Base-by-base conservation (phyloP, 2,329 filamentous ascomycete genomes). In the Chalaropsis thielavioides region DNA sequence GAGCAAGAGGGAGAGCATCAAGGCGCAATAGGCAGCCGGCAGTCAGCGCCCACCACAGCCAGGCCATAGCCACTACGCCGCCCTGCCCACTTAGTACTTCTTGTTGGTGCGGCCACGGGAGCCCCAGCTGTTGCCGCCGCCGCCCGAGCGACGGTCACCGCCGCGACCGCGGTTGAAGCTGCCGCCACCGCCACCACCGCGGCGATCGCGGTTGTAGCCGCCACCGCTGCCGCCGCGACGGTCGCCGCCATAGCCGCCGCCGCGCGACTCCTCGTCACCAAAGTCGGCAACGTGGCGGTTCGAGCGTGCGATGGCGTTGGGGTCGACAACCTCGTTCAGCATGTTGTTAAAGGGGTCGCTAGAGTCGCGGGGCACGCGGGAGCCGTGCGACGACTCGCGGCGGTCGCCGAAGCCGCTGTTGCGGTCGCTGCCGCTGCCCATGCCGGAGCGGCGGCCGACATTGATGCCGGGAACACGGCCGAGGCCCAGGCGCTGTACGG, bases 401-500 rank as follows among this genome's bases (percentile, higher is more conserved):
- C 44, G 63, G 35, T 65, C 64, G 27, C 64, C 66, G 24, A 61
- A 44, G 43, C 46, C 60, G n/a, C 67, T 70, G 68, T 19, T 66
- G 51, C 17, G 24, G 43, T 19, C 62, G 22, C 43, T 49, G 49
- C 31, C 27, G 49, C 24, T 13, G 41, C 27, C 54, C n/a, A 13
- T 64, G 51, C 44, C 41, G 41, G 41, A 4, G 43, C 63, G 63
- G 44, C 65, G 62, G 24, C 66, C 54, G n/a, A 77, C 69, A 65
- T 76, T 77, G 66, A 82, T 49, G 63, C 72, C 73, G 0, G 41
- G 56, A 3, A 72, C 62, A 1, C 69, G 64, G 10, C 40, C 5
- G 22, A 79, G 65, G 35, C 75, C 74, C 62, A 74, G 69, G 41
- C 74, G 74, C 3, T 64, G 62, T 7, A 70, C 71, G 69, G 69